Evolutionary conservation across 495 filamentous ascomycete genomes (phyloP).

Genomic region (Pyrenula aspistea): DNA sequence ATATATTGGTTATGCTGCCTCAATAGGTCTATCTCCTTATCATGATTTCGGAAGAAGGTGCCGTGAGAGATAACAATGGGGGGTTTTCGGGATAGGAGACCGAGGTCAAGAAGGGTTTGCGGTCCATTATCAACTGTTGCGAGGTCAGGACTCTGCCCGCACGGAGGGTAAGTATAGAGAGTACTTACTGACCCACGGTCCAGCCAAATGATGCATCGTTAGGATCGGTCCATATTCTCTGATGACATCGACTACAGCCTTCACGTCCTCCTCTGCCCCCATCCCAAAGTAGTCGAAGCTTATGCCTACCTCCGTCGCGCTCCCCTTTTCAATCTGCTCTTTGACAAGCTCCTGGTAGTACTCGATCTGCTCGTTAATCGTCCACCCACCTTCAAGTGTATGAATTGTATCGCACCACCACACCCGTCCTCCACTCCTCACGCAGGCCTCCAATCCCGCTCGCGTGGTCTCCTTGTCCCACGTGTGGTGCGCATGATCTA

Average conservation of each 20-base stretch:
- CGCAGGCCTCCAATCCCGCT: slow-evolving; percentile 21
- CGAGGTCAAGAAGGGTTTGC: slow-evolving; percentile 10
- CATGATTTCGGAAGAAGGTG: slow-evolving; percentile 12
- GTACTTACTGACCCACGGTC: slow-evolving; percentile 19
- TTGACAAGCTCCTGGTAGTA: slow-evolving; percentile 14
- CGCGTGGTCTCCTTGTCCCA: slow-evolving; percentile 13
- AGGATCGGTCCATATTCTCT: slow-evolving; percentile 9
- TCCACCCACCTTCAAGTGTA: slow-evolving; percentile 1
- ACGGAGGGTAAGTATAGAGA: background rate
- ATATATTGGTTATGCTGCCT: slow-evolving; percentile 24
- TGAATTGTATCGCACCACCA: slow-evolving; percentile 23
- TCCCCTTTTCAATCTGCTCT: slow-evolving; percentile 4
- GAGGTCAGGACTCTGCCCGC: background rate
- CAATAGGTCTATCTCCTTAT: slow-evolving; percentile 15
- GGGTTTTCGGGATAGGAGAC: slow-evolving; percentile 18
- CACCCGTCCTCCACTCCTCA: slow-evolving; percentile 30
- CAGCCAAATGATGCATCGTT: slow-evolving; percentile 15
- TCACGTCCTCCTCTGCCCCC: slow-evolving; percentile 10
- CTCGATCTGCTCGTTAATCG: slow-evolving; percentile 14
- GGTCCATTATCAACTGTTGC: slow-evolving; percentile 17
- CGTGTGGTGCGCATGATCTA: slow-evolving; percentile 21
- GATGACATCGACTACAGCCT: slow-evolving; percentile 13
- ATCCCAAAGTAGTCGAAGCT: slow-evolving; percentile 24
- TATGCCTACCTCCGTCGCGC: slow-evolving; percentile 17
- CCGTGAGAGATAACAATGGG: slow-evolving; percentile 31